These are phyloP conservation scores for Saitozyma podzolica DNA, from an alignment of 768 basidiomycete species.

Conservation along the genomic window DNA sequence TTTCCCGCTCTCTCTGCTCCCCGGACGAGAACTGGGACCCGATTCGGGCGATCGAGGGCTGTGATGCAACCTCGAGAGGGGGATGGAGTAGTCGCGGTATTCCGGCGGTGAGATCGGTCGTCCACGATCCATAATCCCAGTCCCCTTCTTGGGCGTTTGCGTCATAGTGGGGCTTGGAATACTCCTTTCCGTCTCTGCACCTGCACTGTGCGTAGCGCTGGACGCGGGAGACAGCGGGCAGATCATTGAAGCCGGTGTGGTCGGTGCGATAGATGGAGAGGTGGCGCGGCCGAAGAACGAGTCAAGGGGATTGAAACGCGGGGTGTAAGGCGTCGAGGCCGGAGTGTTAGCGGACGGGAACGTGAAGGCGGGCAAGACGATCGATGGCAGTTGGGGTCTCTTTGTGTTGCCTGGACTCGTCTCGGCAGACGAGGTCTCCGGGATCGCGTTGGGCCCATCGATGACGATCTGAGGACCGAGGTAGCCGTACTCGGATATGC, in stretches of 20 bases:
- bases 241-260: not conserved
- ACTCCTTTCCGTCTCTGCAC: too few species aligned
- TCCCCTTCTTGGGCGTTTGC: too few species aligned
- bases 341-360: conserved; percentile 18
- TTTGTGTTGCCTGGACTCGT: not conserved
- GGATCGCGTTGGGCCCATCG: conserved; percentile 17
- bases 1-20: not conserved
- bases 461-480: conserved; percentile 42
- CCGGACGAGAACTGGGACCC: not conserved
- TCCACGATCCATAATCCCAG: conserved; percentile 32
- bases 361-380: conserved; percentile 24
- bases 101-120: conserved; percentile 35
- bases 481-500: conserved; percentile 42
- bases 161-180: too few species aligned
- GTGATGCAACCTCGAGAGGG: not conserved
- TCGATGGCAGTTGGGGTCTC: conserved; percentile 5
- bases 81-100: conserved; percentile 18
- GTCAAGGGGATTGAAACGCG: conserved; percentile 36
- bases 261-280: conserved; percentile 4
- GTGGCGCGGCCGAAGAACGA: conserved; percentile 30
- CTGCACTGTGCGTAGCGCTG: too few species aligned
- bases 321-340: conserved; percentile 12
- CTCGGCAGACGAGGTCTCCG: not conserved
- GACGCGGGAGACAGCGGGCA: conserved; percentile 8
- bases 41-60: too few species aligned